phyloP scores from a whole-genome alignment of 31 red algal genomes.

The Pterothamnion heteromorphum region DNA sequence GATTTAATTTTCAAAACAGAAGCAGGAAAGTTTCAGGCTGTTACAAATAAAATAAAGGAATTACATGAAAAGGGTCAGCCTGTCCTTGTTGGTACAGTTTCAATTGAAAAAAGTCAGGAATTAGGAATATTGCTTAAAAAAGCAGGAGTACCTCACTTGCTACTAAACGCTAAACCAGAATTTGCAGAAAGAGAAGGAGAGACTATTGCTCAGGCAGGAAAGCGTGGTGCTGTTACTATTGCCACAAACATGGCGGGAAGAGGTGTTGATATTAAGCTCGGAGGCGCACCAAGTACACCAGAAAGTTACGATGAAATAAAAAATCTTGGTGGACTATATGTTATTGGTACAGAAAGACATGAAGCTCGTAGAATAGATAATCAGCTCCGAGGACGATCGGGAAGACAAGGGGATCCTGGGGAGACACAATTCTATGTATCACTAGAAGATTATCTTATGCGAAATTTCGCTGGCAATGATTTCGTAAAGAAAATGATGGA shows the following conservation, averaged over 20 bases:
- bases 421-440: not conserved
- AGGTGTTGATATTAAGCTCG: constrained; percentile 94
- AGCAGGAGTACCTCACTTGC: constrained; percentile 20
- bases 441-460: not conserved
- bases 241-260: constrained; percentile 99
- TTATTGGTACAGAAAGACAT: not conserved
- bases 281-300: no score
- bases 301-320: not conserved
- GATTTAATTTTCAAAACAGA: constrained; percentile 86
- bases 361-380: not conserved
- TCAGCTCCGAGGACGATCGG: not conserved
- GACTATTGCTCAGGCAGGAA: constrained; percentile 89
- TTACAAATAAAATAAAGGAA: constrained; percentile 73
- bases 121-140: constrained; percentile 37
- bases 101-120: constrained; percentile 46
- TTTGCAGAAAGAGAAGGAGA: constrained; percentile 79
- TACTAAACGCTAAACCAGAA: constrained; percentile 52
- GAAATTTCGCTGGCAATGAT: not conserved
- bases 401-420: not conserved
- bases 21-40: constrained; percentile 70
- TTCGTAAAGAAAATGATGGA: not conserved
- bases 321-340: not conserved
- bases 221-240: constrained; percentile 76
- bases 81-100: constrained; percentile 52
- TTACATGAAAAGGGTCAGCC: constrained; percentile 43